Percentiles rank a stretch among this genome's conserved stretches.
These are phyloP conservation scores for Linnemannia schmuckeri DNA, from an alignment of 192 early-diverging fungal species.

Conservation along the genomic window DNA sequence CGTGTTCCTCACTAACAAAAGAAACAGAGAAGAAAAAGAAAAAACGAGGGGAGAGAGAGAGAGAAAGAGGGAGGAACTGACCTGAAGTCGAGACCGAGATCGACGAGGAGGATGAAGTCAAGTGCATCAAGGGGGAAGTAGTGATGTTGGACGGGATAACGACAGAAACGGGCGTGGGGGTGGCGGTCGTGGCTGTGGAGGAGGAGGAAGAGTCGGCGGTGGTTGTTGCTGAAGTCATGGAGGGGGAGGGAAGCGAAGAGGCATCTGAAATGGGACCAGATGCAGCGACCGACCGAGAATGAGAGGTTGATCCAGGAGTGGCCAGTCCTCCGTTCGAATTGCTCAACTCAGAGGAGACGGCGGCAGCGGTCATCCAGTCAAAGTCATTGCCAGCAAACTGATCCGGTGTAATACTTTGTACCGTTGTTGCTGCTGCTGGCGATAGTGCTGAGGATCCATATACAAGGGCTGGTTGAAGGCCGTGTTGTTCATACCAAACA, in stretches of 20 bases:
- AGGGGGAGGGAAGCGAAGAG: not conserved
- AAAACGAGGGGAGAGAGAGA: not conserved
- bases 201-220: not conserved
- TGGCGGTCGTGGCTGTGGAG: not conserved
- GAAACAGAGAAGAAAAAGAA: not conserved
- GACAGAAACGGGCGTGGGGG: not conserved
- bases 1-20: not conserved
- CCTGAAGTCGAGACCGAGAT: slow-evolving; percentile 5
- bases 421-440: slow-evolving; percentile 21
- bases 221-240: not conserved
- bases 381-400: slow-evolving; percentile 25
- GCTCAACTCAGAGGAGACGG: not conserved
- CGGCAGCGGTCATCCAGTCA: slow-evolving; percentile 26
- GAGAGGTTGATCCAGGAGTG: not conserved
- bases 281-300: not conserved
- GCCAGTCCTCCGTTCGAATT: not conserved
- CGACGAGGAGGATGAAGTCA: not conserved
- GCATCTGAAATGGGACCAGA: slow-evolving; percentile 5
- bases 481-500: slow-evolving; percentile 4
- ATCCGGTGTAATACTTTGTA: slow-evolving; percentile 33
- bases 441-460: slow-evolving; percentile 22
- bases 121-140: not conserved
- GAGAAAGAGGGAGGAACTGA: not conserved
- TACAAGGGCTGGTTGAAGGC: slow-evolving; percentile 3
- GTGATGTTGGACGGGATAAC: not conserved